phyloP scores from a whole-genome alignment of 208 protist species.

The Herpetomonas samuelpessoai region DNA sequence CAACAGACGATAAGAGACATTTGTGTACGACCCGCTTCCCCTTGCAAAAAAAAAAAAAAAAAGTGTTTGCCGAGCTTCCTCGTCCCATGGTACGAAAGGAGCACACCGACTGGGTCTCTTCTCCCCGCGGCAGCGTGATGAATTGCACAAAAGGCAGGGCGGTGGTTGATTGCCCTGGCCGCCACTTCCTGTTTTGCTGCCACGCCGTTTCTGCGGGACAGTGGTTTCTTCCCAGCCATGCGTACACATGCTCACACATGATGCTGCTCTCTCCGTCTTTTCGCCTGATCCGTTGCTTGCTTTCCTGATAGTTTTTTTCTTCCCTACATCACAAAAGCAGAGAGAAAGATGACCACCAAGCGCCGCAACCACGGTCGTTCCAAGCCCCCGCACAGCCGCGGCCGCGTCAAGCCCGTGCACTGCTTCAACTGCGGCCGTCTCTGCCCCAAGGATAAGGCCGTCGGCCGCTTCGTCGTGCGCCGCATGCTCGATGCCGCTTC shows the following conservation, averaged over 20 bases:
- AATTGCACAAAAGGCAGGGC: too few relatives aligned
- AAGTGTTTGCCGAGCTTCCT: neutral
- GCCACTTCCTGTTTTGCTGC: too few relatives aligned
- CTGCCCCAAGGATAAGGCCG: conserved; percentile 96
- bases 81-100: too few relatives aligned
- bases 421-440: conserved; percentile 94
- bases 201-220: too few relatives aligned
- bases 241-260: too few relatives aligned
- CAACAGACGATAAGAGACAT: too few relatives aligned
- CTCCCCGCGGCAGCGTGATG: too few relatives aligned
- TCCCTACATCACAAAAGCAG: too few relatives aligned
- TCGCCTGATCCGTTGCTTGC: neutral
- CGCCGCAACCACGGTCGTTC: conserved; percentile 92
- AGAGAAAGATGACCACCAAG: conserved; percentile 90
- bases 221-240: too few relatives aligned
- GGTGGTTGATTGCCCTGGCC: too few relatives aligned
- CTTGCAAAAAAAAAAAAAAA: conserved; percentile 15
- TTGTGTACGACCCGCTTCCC: conserved; percentile 5
- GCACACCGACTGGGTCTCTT: too few relatives aligned
- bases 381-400: conserved; percentile 90
- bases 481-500: conserved; percentile 98
- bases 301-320: neutral
- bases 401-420: conserved; percentile 88
- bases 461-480: conserved; percentile 98
- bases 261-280: neutral